phyloP scores from a whole-genome alignment of 257 asterid species.

The Solanum chaucha region DNA sequence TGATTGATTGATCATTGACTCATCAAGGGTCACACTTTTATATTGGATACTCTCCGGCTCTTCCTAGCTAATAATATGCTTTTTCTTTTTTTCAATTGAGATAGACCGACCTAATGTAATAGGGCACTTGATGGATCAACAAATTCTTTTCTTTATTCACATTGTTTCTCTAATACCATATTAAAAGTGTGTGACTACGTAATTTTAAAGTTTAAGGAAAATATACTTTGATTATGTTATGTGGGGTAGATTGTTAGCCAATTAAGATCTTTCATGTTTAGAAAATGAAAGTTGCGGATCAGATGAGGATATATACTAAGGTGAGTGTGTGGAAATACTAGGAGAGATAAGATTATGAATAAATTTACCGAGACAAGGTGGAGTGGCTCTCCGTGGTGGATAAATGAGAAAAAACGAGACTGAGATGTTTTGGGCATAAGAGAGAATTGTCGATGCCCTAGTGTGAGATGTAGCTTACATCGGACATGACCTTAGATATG shows the following conservation, averaged over 20 bases:
- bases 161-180: background rate
- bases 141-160: background rate
- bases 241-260: background rate
- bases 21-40: conserved; percentile 16
- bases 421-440: background rate
- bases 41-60: background rate
- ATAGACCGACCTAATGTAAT: background rate
- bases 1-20: conserved; percentile 88
- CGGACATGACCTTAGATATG: background rate
- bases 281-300: background rate
- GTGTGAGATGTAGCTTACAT: background rate
- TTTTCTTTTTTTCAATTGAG: conserved; percentile 23
- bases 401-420: accelerated
- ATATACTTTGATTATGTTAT: no score
- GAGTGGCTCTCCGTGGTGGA: background rate
- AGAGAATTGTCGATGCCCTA: background rate
- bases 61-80: background rate
- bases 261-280: no score
- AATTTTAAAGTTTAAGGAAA: background rate
- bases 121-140: background rate
- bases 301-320: background rate
- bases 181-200: background rate
- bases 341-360: background rate
- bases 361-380: background rate
- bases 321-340: background rate